Conservation (phyloP, 2,329 filamentous ascomycete genomes). For the Calycina herbarum region DNA sequence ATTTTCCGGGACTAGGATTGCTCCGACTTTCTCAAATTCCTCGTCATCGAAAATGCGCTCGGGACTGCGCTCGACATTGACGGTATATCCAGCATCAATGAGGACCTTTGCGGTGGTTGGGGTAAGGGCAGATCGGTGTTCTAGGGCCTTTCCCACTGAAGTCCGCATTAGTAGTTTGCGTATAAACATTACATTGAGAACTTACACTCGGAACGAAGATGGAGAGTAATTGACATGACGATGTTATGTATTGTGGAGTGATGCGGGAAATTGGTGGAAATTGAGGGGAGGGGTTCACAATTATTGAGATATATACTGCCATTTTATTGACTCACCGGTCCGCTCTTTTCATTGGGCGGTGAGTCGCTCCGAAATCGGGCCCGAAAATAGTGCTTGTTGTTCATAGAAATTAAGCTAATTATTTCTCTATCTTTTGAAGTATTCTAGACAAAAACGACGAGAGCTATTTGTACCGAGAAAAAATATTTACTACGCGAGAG, state of each 20-base stretch:
- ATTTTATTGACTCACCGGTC: neutral
- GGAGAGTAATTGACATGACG: slow-evolving; percentile 39
- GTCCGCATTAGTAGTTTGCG: slow-evolving; percentile 31
- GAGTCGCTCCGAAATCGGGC: neutral
- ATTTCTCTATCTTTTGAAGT: no score
- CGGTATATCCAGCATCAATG: slow-evolving; percentile 66
- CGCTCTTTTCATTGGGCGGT: neutral
- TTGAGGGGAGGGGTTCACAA: neutral
- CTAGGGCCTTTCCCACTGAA: slow-evolving; percentile 42
- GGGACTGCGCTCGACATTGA: slow-evolving; percentile 67
- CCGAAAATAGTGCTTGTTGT: neutral
- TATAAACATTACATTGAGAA: slow-evolving; percentile 23
- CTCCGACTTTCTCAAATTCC: slow-evolving; percentile 64
- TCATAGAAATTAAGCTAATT: no score
- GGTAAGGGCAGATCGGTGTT: slow-evolving; percentile 43
- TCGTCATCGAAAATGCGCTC: slow-evolving; percentile 64
- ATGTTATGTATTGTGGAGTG: slow-evolving; percentile 1
- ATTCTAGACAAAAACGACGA: no score
- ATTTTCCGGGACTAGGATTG: slow-evolving; percentile 63
- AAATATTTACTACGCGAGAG: no score
- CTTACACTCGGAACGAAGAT: slow-evolving; percentile 44
- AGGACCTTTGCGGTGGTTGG: slow-evolving; percentile 55
- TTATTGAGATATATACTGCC: neutral
- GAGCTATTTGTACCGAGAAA: no score
- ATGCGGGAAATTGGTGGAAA: neutral